Evolutionary conservation across 257 asterid genomes (phyloP).

Genomic region (Leptodermis oblonga): DNA sequence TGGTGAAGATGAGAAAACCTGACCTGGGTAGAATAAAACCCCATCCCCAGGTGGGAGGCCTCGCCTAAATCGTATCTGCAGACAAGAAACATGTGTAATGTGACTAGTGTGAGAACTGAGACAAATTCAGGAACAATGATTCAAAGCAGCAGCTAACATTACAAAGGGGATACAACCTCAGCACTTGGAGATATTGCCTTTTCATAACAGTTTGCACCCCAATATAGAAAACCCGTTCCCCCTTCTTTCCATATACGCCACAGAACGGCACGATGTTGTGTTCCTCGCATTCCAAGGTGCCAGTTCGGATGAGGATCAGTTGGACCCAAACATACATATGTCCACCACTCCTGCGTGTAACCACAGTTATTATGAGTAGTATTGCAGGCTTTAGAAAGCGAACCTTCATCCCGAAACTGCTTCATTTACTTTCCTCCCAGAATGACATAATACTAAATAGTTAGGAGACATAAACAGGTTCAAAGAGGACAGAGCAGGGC

Average conservation of each 20-base stretch:
- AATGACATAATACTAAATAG: not conserved
- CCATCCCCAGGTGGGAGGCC: constrained; percentile 99
- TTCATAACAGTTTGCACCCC: constrained; percentile 99
- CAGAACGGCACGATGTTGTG: constrained; percentile 98
- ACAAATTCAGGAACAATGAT: not conserved
- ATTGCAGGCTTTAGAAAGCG: not conserved
- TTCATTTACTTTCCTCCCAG: not conserved
- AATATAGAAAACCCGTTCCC: constrained; percentile 88
- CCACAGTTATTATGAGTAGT: constrained; percentile 3
- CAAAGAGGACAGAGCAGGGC: constrained; percentile 3
- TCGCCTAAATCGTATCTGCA: constrained; percentile 85
- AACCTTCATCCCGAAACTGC: not conserved
- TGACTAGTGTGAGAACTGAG: not conserved
- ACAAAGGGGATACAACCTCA: constrained; percentile 50
- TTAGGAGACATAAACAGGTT: not conserved
- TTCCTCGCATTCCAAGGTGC: constrained; percentile 99
- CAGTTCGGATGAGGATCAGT: constrained; percentile 98
- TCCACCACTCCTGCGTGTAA: constrained; percentile 93
- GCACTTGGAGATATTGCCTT: constrained; percentile 89
- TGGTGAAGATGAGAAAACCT: constrained; percentile 83
- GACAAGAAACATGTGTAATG: constrained; percentile 6
- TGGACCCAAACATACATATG: constrained; percentile 98
- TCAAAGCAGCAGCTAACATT: not conserved
- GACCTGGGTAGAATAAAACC: constrained; percentile 91
- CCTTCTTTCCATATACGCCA: constrained; percentile 99